Base-by-base conservation (phyloP, 441 rosid species). In the Corymbia citriodora region DNA sequence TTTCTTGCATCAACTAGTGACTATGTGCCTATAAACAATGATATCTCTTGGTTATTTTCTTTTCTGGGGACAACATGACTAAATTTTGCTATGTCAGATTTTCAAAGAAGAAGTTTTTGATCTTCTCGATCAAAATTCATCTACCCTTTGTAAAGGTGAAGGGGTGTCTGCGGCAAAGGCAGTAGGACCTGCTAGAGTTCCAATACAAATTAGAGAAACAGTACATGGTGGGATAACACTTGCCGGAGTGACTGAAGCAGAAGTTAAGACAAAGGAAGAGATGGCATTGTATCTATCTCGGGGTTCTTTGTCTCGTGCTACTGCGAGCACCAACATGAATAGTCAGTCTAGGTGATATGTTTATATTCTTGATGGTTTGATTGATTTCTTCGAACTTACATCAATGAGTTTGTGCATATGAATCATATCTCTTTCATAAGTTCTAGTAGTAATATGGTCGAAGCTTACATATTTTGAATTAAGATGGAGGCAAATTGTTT, bases 271-370 rank as follows among this genome's bases (percentile, higher is more conserved):
- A 9, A 97, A 95, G 91, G 99, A 97, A 91, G 99, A 98, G 94
- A 98, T 98, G 99, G 96, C 96, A 11, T 95, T 97, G 1, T 94
- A 91, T 93, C 90, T 98, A 72, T 94, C 96, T 3, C 94, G 96
- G 23, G 99, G 99, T 89, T 98, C 99, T 68, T 68, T 97, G 90
- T 63, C 95, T 70, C 98, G 99, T 87, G 99, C 99, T 54, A 98
- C 99, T 85, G 99, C 94, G 25, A 98, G 99, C 90, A 98, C 99
- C n/a, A 97, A 97, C 87, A 98, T 98, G 99, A 98, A 98, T 90
- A 98, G 97, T 91, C 99, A 98, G 92, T 98, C 99, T 21, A 98
- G 99, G 99, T 97, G 87, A 50, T 29, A 50, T 21, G 87, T 79
- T 50, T 59, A 85, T 85, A 21, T 68, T 52, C 9, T 52, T 52